Evolutionary conservation across 352 stramenopile species (phyloP).

Genomic region (Phytopythium delawarense): DNA sequence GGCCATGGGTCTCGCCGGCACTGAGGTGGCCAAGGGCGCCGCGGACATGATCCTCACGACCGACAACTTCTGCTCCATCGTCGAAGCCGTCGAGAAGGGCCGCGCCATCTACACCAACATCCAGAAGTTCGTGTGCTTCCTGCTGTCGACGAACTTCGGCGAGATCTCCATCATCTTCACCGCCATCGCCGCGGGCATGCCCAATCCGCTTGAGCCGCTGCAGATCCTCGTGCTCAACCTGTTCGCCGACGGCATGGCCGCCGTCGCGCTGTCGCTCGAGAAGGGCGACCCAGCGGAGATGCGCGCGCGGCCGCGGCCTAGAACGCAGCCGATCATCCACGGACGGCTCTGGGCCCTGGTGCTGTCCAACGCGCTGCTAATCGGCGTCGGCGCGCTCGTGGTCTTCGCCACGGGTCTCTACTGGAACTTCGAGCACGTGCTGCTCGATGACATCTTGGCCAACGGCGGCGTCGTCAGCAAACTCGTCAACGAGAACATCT

Average conservation of each 20-base stretch:
- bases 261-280: conserved; percentile 28
- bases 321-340: conserved; percentile 29
- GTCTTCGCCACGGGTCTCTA: conserved; percentile 28
- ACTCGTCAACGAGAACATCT: conserved; percentile 10
- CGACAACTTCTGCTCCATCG: conserved; percentile 95
- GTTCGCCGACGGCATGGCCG: conserved; percentile 87
- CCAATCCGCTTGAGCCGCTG: conserved; percentile 86
- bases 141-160: conserved; percentile 92
- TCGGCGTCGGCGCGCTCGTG: conserved; percentile 18
- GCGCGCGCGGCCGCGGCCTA: conserved; percentile 18
- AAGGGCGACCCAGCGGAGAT: conserved; percentile 26
- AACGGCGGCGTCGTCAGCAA: conserved; percentile 13
- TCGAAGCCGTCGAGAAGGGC: conserved; percentile 91
- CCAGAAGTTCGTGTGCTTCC: conserved; percentile 93
- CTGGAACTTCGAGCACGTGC: conserved; percentile 29
- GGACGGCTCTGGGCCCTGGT: conserved; percentile 29
- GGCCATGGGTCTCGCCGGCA: conserved; percentile 93
- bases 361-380: conserved; percentile 25
- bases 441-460: conserved; percentile 24
- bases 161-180: conserved; percentile 74
- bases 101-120: conserved; percentile 94
- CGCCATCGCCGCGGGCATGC: conserved; percentile 30
- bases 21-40: conserved; percentile 93
- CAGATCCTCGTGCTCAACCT: conserved; percentile 96
- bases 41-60: conserved; percentile 95